Evolutionary conservation across 345 rosid genomes (phyloP), one percentile per base, ranked within the genome.

Genomic region (Gossypium thurberi): DNA sequence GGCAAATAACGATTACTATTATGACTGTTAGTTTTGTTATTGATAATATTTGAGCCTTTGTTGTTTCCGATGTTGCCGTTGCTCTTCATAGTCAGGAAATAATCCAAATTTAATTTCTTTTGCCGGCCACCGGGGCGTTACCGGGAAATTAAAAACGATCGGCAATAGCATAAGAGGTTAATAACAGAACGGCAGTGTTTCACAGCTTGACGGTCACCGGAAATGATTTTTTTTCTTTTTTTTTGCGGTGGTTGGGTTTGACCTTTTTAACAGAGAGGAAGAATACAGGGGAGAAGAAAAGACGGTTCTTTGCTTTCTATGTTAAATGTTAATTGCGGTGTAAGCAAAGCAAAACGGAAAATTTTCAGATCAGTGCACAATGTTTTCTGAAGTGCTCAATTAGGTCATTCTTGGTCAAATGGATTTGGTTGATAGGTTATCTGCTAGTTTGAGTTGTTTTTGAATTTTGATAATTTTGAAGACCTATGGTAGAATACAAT

Each of bases 61-160:
- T 70, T 76, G 69, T 76, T 81, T 73, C 75, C 76, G 71, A 68
- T 83, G 40, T 60, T 77, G 57, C 43, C 57, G 81, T 55, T 82
- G 75, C 83, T 85, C 90, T 88, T 91, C 97, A 91, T 91, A 91
- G 75, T 91, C 81, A 63, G 75, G 21, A 68, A 25, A 50, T 57
- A 65, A 28, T 9, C 43, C 66, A 25, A 67, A 25, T 25, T 3
- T 61, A 20, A 33, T 73, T 33, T 64, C 64, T 44, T 57, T 65
- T 71, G 17, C 91, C 89, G 82, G 84, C 81, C 84, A 82, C 91
- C 87, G 86, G 84, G 77, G 74, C 78, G 80, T 73, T 68, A 78
- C 90, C 92, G 87, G 90, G 71, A 82, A 81, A 62, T 37, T 67
- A 20, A 63, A 51, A 40, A 51, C 80, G 84, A 88, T 85, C 85